Conservation (phyloP, 331 rosid species). For the Phaseolus coccineus region DNA sequence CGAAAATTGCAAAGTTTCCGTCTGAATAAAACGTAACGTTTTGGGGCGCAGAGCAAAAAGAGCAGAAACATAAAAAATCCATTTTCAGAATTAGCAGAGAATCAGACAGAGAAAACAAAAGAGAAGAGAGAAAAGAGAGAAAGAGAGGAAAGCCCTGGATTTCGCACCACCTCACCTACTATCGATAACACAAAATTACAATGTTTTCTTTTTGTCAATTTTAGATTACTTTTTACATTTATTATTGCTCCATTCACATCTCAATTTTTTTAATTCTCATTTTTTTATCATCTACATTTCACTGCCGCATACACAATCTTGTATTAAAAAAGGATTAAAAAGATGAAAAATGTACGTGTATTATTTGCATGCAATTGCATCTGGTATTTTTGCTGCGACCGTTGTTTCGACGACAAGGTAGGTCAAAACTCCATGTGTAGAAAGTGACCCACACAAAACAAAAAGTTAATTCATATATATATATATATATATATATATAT, state of each 20-base stretch:
- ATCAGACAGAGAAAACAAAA: constrained; percentile 22
- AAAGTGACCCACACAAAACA: neutral
- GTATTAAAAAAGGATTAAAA: neutral
- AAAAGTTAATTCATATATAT: no score
- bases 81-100: constrained; percentile 11
- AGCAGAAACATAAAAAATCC: neutral
- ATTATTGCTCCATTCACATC: neutral
- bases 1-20: constrained; percentile 30
- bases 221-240: constrained; percentile 16
- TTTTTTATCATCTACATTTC: no score
- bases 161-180: constrained; percentile 70
- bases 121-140: neutral
- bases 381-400: neutral
- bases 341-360: neutral
- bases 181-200: constrained; percentile 24
- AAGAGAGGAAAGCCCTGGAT: constrained; percentile 56
- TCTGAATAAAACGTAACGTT: neutral
- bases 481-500: neutral
- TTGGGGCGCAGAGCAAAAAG: neutral
- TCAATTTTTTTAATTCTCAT: neutral
- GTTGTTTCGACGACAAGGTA: neutral
- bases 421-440: neutral
- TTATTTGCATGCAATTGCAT: constrained; percentile 17
- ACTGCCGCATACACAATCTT: neutral
- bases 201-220: constrained; percentile 34